Evolutionary conservation across 2,329 filamentous ascomycete genomes (phyloP).

Genomic region (Plenodomus lindquistii): DNA sequence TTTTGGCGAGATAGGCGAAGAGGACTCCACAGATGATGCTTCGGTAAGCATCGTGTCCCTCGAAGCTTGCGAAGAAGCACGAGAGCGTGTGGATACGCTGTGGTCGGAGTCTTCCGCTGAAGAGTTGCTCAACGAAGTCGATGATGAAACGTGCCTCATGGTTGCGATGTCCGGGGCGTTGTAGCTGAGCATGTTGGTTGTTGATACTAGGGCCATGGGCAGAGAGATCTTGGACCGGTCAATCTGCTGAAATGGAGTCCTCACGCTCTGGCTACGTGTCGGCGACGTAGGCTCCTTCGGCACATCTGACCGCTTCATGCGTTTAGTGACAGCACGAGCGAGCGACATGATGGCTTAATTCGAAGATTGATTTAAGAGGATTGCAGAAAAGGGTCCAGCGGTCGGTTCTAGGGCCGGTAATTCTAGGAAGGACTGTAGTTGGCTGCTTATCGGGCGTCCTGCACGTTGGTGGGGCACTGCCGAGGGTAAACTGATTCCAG

Average conservation of each 20-base stretch:
- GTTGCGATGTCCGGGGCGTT: constrained; percentile 80
- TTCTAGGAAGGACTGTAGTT: constrained; percentile 26
- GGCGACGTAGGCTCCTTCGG: constrained; percentile 29
- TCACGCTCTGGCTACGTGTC: constrained; percentile 52
- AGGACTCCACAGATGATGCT: constrained; percentile 56
- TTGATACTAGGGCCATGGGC: constrained; percentile 85
- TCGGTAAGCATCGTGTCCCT: constrained; percentile 69
- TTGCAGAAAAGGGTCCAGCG: constrained; percentile 29
- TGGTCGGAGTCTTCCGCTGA: constrained; percentile 73
- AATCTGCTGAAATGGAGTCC: constrained; percentile 48
- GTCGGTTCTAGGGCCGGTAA: constrained; percentile 36
- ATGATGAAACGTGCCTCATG: constrained; percentile 45
- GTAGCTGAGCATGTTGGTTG: constrained; percentile 95
- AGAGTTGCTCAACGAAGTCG: constrained; percentile 61
- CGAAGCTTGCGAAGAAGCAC: constrained; percentile 52
- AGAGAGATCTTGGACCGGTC: constrained; percentile 79
- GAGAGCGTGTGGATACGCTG: constrained; percentile 53
- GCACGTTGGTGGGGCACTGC: constrained; percentile 41
- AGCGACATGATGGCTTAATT: constrained; percentile 58
- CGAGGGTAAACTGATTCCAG: constrained; percentile 40
- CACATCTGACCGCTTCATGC: constrained; percentile 60
- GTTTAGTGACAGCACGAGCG: constrained; percentile 72
- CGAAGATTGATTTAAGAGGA: constrained; percentile 29
- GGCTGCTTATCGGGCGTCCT: constrained; percentile 28
- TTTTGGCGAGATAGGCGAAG: constrained; percentile 54